Evolutionary conservation across 1,284 basidiomycete species (phyloP).

Genomic region (Ustilago crameri): DNA sequence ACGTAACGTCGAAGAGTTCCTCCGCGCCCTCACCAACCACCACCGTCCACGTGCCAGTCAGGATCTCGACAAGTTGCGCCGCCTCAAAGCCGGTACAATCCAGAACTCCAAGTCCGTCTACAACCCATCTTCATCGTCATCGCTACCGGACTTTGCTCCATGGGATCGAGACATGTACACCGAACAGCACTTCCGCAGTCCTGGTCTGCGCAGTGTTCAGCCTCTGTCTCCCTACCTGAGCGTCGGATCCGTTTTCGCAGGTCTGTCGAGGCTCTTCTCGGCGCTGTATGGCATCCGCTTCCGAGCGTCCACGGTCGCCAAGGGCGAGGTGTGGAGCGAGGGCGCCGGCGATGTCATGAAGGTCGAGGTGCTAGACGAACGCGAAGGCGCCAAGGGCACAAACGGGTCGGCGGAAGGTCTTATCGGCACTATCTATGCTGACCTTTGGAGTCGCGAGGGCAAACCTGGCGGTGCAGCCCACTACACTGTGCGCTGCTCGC

Average conservation of each 20-base stretch:
- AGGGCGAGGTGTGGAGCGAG: constrained; percentile 88
- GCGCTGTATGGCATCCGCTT: constrained; percentile 64
- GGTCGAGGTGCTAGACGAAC: constrained; percentile 89
- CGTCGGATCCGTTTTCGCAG: constrained; percentile 64
- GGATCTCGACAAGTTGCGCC: constrained; percentile 51
- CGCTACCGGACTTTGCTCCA: constrained; percentile 31
- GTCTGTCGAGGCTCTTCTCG: constrained; percentile 61
- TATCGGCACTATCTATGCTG: constrained; percentile 93
- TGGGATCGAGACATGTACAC: constrained; percentile 67
- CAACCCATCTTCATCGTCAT: constrained; percentile 13
- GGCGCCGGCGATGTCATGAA: constrained; percentile 78
- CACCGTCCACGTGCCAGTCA: constrained; percentile 53
- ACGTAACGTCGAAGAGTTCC: constrained; percentile 57
- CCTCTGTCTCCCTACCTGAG: constrained; percentile 63
- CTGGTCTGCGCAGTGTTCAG: constrained; percentile 39
- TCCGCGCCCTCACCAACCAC: constrained; percentile 55
- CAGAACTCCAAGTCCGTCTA: constrained; percentile 7
- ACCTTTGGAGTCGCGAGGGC: constrained; percentile 84
- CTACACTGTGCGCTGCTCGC: constrained; percentile 94
- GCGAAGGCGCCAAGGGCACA: constrained; percentile 72
- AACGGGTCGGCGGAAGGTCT: constrained; percentile 66
- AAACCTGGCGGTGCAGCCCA: constrained; percentile 94
- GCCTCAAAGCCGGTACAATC: constrained; percentile 38
- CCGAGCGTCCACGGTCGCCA: constrained; percentile 57
- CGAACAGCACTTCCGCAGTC: constrained; percentile 50